Percentiles rank a stretch among this genome's conserved stretches.
phyloP scores from a whole-genome alignment of 176 grass and related monocot genomes.

The Microstegium vimineum region DNA sequence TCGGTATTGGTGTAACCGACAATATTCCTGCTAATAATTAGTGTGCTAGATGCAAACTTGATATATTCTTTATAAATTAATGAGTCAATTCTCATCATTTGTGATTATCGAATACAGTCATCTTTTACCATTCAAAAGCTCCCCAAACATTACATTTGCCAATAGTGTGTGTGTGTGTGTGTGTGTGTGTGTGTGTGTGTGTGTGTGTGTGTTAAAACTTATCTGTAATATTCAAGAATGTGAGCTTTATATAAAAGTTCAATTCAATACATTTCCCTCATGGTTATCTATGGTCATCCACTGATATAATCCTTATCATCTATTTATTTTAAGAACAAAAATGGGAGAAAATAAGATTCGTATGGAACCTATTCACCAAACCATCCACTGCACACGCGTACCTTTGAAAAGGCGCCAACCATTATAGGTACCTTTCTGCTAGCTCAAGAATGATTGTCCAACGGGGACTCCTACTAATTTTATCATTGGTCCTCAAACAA shows the following conservation, averaged over 20 bases:
- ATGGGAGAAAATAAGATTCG: neutral
- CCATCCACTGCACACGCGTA: conserved; percentile 24
- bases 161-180: too few species aligned
- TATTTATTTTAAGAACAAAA: neutral
- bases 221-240: neutral
- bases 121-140: too few species aligned
- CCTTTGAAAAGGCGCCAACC: conserved; percentile 12
- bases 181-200: too few species aligned
- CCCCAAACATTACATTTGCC: neutral
- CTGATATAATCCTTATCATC: neutral
- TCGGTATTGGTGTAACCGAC: neutral
- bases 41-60: neutral
- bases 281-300: neutral
- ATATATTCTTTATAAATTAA: neutral
- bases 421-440: conserved; percentile 30
- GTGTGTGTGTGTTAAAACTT: too few species aligned
- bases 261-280: neutral
- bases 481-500: neutral
- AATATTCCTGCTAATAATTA: neutral
- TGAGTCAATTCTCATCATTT: too few species aligned
- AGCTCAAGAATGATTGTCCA: conserved; percentile 11
- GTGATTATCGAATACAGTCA: too few species aligned
- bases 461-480: neutral
- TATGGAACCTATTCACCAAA: conserved; percentile 16
- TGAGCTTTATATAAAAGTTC: neutral